Evolutionary conservation across 1,139 yeast genomes (phyloP).

Genomic region (Saccharomyces pastorianus): DNA sequence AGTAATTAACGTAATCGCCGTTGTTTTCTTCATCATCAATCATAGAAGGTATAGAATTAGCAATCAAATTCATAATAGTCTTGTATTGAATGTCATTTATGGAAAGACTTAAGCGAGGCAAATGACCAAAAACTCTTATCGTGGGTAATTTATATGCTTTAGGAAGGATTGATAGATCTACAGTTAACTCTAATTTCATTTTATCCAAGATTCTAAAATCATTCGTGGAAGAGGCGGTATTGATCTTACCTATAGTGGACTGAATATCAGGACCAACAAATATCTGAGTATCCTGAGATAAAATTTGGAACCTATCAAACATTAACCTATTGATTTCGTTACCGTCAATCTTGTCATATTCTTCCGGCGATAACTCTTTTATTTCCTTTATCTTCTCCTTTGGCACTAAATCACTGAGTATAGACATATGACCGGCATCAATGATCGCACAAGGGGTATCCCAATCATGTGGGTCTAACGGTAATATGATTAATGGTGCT

Average conservation of each 20-base stretch:
- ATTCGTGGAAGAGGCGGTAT: conserved; percentile 37
- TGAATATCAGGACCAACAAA: conserved; percentile 77
- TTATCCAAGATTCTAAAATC: conserved; percentile 55
- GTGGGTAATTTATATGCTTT: conserved; percentile 67
- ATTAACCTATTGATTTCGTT: conserved; percentile 61
- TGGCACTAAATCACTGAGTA: conserved; percentile 73
- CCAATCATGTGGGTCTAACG: conserved; percentile 72
- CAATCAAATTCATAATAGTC: conserved; percentile 69
- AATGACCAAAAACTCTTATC: conserved; percentile 65
- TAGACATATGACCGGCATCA: conserved; percentile 93
- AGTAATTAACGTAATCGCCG: conserved; percentile 7
- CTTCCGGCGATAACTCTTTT: conserved; percentile 53
- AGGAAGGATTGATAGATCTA: conserved; percentile 81
- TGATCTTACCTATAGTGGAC: conserved; percentile 65
- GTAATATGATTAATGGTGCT: conserved; percentile 88
- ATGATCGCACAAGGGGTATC: conserved; percentile 83
- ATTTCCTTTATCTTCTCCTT: conserved; percentile 61
- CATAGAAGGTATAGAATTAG: conserved; percentile 59
- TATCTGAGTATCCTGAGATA: conserved; percentile 79
- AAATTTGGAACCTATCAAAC: conserved; percentile 80
- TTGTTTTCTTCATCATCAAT: conserved; percentile 31
- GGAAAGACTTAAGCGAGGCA: conserved; percentile 66
- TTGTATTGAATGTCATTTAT: conserved; percentile 87
- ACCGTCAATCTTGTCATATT: conserved; percentile 70
- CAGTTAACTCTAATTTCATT: conserved; percentile 59